Conservation (phyloP, 1,284 basidiomycete genomes). For the Serendipita sp. region DNA sequence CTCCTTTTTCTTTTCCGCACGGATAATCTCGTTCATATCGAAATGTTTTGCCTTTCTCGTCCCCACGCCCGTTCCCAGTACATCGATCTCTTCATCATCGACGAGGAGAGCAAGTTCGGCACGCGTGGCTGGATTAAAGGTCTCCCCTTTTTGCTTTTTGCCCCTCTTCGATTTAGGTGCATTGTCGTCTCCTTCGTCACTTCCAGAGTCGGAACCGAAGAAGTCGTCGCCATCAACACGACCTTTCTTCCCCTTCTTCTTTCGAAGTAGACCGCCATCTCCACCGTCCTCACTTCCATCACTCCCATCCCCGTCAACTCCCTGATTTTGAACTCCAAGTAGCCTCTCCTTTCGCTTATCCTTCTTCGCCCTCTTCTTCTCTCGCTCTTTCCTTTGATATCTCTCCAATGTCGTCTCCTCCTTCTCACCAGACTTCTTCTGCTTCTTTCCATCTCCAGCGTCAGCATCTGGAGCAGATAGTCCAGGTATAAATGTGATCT, state of each 20-base stretch:
- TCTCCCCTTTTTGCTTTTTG: conserved; percentile 19
- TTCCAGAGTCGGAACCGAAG: conserved; percentile 40
- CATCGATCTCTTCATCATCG: conserved; percentile 31
- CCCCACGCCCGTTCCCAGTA: conserved; percentile 19
- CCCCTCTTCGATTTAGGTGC: conserved; percentile 20
- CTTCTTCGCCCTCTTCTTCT: conserved; percentile 30
- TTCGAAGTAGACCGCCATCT: no score
- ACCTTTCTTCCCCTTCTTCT: conserved; percentile 17
- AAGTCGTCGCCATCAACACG: conserved; percentile 45
- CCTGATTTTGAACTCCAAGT: conserved; percentile 8
- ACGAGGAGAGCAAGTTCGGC: conserved; percentile 57
- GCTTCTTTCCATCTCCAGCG: conserved; percentile 20
- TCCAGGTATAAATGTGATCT: conserved; percentile 86
- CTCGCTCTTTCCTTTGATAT: conserved; percentile 13
- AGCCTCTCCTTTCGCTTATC: conserved; percentile 38
- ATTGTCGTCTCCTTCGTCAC: conserved; percentile 24
- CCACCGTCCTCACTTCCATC: no score
- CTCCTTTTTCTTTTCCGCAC: conserved; percentile 54
- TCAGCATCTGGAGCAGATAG: conserved; percentile 32
- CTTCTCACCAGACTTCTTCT: conserved; percentile 26
- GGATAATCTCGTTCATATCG: conserved; percentile 79
- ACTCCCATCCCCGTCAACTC: no score
- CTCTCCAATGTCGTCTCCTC: conserved; percentile 64
- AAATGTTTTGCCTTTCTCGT: conserved; percentile 60
- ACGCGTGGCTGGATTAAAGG: conserved; percentile 16